phyloP scores from a whole-genome alignment of 768 basidiomycete species.

The Hericium coralloides region DNA sequence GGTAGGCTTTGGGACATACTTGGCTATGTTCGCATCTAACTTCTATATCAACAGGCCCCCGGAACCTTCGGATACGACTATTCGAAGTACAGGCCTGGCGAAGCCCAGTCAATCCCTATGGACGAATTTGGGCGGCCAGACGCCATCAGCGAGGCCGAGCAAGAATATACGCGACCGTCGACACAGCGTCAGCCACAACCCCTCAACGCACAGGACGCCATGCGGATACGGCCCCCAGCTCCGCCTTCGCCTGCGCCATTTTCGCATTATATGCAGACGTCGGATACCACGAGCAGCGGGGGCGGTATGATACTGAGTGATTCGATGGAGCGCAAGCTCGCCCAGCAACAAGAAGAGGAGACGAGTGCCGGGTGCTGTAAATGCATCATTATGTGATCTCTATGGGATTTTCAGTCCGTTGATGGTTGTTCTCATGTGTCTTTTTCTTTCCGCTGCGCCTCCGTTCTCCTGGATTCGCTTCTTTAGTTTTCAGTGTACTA shows the following conservation, averaged over 20 bases:
- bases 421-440: neutral
- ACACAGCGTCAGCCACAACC: constrained; percentile 23
- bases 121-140: constrained; percentile 51
- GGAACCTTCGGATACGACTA: constrained; percentile 78
- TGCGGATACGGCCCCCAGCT: constrained; percentile 17
- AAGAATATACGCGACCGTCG: constrained; percentile 16
- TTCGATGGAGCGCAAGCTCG: neutral
- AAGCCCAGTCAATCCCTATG: constrained; percentile 41
- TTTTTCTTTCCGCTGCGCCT: neutral
- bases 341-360: constrained; percentile 31
- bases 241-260: constrained; percentile 56
- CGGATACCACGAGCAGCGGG: neutral
- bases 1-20: constrained; percentile 31
- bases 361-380: constrained; percentile 62
- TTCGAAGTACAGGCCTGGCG: constrained; percentile 49
- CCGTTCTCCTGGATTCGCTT: neutral
- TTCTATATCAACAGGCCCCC: constrained; percentile 45
- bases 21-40: constrained; percentile 4
- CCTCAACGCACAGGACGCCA: constrained; percentile 14
- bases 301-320: neutral
- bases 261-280: constrained; percentile 35
- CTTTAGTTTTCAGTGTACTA: neutral
- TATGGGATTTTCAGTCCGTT: neutral
- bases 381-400: constrained; percentile 74
- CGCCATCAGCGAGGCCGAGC: constrained; percentile 13